Base-by-base conservation (phyloP, 768 basidiomycete species). In the Agrocybe chaxingu region DNA sequence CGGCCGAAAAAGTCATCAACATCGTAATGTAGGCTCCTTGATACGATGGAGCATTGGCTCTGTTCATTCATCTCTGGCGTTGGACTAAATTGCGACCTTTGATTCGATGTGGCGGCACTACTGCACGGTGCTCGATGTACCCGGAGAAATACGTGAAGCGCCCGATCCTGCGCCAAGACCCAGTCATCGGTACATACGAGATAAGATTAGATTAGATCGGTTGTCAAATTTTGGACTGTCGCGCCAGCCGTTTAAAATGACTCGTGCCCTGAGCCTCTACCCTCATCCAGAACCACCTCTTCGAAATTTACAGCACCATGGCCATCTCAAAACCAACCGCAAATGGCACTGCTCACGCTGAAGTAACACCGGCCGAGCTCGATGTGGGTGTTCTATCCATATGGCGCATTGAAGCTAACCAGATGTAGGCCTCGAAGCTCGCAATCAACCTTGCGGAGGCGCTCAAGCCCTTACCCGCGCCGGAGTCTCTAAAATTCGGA, bases 401-500 rank as follows among this genome's bases (percentile, higher is more conserved):
- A 48, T 60, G 24, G 24, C 5, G 2, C 24, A 24, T 3, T 5
- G 24, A 24, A 3, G 3, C 36, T 39, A 13, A 47, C 11, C 12
- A 3, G 16, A 6, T 35, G 8, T 40, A 89, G 87, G 74, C 81
- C 1, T 78, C 82, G 5, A 80, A 73, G 56, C 66, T 89, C 8
- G 71, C 64, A 5, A 61, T 87, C 3, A 76, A 61, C 8, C 68
- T 71, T 37, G 70, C 80, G 1, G 63, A 74, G 3, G 61, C 69
- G 2, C 69, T 78, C 8, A 87, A 85, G 63, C 64, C 73, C 1
- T 53, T 88, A 0, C 80, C 80, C 0, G 60, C 67, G 3, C 65
- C 74, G 0, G 74, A 80, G 33, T 65, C 69, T 6, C 64, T 87
- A 35, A 62, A 61, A 1, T 89, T 87, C 43, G 87, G 88, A 12